phyloP scores from a whole-genome alignment of 208 protist species.

The Angomonas desouzai region DNA sequence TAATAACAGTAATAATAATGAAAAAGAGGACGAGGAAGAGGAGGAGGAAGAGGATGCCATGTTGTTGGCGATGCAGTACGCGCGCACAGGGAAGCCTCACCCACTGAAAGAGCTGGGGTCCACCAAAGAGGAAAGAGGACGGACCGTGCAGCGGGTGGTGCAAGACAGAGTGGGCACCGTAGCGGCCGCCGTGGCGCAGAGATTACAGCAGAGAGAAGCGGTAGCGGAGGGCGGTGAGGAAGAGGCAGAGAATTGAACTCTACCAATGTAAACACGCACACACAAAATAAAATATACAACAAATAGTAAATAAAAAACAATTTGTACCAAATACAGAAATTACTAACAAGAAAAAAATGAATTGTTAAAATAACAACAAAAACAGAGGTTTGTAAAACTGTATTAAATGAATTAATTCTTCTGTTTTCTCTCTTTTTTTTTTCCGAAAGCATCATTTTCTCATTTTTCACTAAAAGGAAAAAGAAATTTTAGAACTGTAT shows the following conservation, averaged over 20 bases:
- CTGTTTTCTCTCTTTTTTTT: too few relatives aligned
- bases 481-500: too few relatives aligned
- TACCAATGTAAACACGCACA: too few relatives aligned
- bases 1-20: not conserved
- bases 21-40: not conserved
- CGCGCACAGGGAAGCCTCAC: slow-evolving; percentile 14
- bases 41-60: not conserved
- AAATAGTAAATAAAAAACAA: slow-evolving; percentile 3
- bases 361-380: too few relatives aligned
- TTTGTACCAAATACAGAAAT: too few relatives aligned
- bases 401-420: too few relatives aligned
- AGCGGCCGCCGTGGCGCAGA: slow-evolving; percentile 17
- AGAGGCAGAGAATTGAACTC: too few relatives aligned
- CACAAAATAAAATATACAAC: slow-evolving; percentile 5
- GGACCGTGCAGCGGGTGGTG: slow-evolving; percentile 25
- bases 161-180: slow-evolving; percentile 25
- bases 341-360: too few relatives aligned
- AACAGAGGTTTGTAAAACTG: too few relatives aligned
- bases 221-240: not conserved
- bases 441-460: too few relatives aligned
- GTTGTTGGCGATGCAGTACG: not conserved
- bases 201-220: not conserved
- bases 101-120: slow-evolving; percentile 32
- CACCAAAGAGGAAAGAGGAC: slow-evolving; percentile 16
- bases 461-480: not conserved